A percentile compares a stretch with the other conserved stretches of the same genome.
Conservation (phyloP, 495 filamentous ascomycete genomes). For the Tetracladium setigerum region DNA sequence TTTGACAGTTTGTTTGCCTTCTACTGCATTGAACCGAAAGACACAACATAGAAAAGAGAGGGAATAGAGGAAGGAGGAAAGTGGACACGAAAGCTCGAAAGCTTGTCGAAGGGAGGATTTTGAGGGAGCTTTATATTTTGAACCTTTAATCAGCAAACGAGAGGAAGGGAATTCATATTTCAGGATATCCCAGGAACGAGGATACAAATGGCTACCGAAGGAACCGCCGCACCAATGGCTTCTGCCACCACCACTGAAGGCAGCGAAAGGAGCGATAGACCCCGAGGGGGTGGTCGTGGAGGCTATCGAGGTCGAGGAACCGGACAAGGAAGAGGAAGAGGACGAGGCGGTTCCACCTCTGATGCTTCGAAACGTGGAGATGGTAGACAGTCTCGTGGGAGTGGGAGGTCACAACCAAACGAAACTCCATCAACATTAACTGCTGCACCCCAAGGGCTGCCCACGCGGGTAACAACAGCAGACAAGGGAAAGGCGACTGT, state of each 20-base stretch:
- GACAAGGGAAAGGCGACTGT: conserved; percentile 1
- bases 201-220: conserved; percentile 3
- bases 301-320: not conserved
- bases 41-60: too few relatives aligned
- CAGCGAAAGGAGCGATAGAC: conserved; percentile 14
- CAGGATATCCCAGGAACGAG: not conserved
- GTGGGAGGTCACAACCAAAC: not conserved
- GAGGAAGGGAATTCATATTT: too few relatives aligned
- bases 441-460: not conserved
- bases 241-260: not conserved
- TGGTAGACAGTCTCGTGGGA: not conserved
- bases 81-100: too few relatives aligned
- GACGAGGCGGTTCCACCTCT: conserved; percentile 1
- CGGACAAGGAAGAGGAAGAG: conserved; percentile 2
- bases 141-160: too few relatives aligned
- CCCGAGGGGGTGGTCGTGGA: conserved; percentile 19
- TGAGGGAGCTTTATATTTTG: too few relatives aligned
- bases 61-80: too few relatives aligned
- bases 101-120: too few relatives aligned
- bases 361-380: conserved; percentile 1
- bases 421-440: not conserved
- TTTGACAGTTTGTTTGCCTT: too few relatives aligned
- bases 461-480: not conserved
- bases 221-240: conserved; percentile 3
- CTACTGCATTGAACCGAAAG: too few relatives aligned